phyloP scores from a whole-genome alignment of 352 stramenopile genomes.

The Phytophthora vignae region DNA sequence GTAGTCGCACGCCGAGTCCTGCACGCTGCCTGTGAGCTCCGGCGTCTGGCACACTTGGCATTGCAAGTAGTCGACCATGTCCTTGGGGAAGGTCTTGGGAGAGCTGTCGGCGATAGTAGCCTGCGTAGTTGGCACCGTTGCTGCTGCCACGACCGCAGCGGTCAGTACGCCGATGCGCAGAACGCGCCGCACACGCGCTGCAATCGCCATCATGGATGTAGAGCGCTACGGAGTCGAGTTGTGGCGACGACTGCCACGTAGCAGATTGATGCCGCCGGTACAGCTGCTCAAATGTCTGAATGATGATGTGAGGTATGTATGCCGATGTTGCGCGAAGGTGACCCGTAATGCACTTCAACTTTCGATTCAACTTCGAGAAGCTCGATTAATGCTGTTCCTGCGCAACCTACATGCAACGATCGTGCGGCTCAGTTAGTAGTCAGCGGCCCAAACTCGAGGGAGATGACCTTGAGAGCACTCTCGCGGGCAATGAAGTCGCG shows the following conservation, averaged over 20 bases:
- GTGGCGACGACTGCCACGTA: slow-evolving; percentile 23
- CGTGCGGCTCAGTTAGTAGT: slow-evolving; percentile 10
- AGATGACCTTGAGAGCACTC: slow-evolving; percentile 58
- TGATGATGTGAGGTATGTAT: neutral
- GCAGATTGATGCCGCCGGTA: neutral
- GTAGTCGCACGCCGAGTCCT: slow-evolving; percentile 87
- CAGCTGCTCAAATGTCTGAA: slow-evolving; percentile 1
- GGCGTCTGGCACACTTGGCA: slow-evolving; percentile 85
- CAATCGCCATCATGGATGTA: slow-evolving; percentile 15
- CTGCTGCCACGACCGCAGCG: slow-evolving; percentile 3
- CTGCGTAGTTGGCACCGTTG: neutral
- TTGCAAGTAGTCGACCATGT: slow-evolving; percentile 83
- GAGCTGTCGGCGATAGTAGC: slow-evolving; percentile 11
- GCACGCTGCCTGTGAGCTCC: slow-evolving; percentile 81
- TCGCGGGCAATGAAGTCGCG: slow-evolving; percentile 53
- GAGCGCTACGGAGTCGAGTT: neutral
- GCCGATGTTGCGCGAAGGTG: slow-evolving; percentile 25
- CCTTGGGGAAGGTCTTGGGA: slow-evolving; percentile 50
- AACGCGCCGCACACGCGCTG: slow-evolving; percentile 8
- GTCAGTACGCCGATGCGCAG: slow-evolving; percentile 17
- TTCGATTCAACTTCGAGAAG: slow-evolving; percentile 25
- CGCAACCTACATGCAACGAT: neutral
- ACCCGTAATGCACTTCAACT: slow-evolving; percentile 27
- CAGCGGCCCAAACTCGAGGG: slow-evolving; percentile 36
- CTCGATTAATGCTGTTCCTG: neutral